phyloP scores from a whole-genome alignment of 2,329 filamentous ascomycete species.

The Alternaria rosae region DNA sequence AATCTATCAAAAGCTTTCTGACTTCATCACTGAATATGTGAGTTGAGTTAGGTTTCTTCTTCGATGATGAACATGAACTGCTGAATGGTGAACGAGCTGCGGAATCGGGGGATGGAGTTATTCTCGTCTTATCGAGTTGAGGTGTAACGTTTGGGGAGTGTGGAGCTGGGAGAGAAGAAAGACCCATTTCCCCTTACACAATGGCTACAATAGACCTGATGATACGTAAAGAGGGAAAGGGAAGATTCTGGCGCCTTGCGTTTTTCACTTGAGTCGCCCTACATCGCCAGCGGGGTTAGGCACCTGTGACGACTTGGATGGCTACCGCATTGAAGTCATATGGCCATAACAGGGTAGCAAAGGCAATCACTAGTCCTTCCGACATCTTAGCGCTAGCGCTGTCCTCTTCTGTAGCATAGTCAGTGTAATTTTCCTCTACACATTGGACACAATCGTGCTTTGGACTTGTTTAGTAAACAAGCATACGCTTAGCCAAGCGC shows the following conservation, averaged over 20 bases:
- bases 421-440: too few relatives aligned
- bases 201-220: not conserved
- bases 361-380: too few relatives aligned
- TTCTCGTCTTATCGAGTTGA: not conserved
- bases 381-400: too few relatives aligned
- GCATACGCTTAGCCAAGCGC: too few relatives aligned
- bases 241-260: not conserved
- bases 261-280: not conserved
- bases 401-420: too few relatives aligned
- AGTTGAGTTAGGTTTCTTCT: not conserved
- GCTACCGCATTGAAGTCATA: not conserved
- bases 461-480: too few relatives aligned
- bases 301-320: not conserved
- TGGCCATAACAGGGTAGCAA: too few relatives aligned
- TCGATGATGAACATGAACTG: not conserved
- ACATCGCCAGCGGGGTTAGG: not conserved
- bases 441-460: too few relatives aligned
- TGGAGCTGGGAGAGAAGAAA: not conserved
- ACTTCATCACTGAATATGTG: not conserved
- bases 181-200: not conserved
- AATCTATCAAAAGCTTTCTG: constrained; percentile 16
- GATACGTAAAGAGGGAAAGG: not conserved
- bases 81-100: not conserved
- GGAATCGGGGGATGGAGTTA: not conserved
- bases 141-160: not conserved